These are phyloP conservation scores for Colletotrichum simmondsii DNA, from an alignment of 2,329 filamentous ascomycete species.

Conservation along the genomic window DNA sequence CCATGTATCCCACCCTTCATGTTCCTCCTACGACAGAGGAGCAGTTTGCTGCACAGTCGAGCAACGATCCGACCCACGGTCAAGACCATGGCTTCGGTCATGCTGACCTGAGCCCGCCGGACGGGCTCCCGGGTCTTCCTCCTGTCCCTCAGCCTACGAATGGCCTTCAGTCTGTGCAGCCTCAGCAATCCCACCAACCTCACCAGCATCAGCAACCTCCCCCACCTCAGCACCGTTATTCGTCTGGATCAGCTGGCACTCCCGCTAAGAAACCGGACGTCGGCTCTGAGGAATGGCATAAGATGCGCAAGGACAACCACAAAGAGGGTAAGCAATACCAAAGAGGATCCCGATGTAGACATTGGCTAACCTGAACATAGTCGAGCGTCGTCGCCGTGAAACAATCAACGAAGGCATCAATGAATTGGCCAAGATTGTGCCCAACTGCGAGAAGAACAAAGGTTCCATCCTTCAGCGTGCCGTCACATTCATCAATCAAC, in stretches of 20 bases:
- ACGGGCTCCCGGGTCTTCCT: constrained; percentile 36
- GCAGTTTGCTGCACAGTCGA: constrained; percentile 66
- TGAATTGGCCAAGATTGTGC: constrained; percentile 96
- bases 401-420: constrained; percentile 99
- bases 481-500: constrained; percentile 91
- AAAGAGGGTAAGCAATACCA: constrained; percentile 81
- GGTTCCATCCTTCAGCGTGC: constrained; percentile 94
- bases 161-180: constrained; percentile 23
- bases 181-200: constrained; percentile 39
- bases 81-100: constrained; percentile 49
- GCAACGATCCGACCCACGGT: constrained; percentile 46
- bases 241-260: constrained; percentile 49
- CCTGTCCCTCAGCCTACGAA: constrained; percentile 34
- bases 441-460: constrained; percentile 98
- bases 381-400: constrained; percentile 94
- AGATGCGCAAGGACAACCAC: constrained; percentile 95
- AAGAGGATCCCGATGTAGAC: background rate
- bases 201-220: constrained; percentile 38
- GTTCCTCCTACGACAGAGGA: constrained; percentile 68
- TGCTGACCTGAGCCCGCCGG: constrained; percentile 48
- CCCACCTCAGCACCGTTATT: constrained; percentile 45
- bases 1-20: constrained; percentile 69
- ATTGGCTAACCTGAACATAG: constrained; percentile 58
- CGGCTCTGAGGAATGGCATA: constrained; percentile 98
- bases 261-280: constrained; percentile 80